Evolutionary conservation across 352 stramenopile genomes (phyloP), one percentile per base, ranked within the genome.

Genomic region (Phytophthora uliginosa): DNA sequence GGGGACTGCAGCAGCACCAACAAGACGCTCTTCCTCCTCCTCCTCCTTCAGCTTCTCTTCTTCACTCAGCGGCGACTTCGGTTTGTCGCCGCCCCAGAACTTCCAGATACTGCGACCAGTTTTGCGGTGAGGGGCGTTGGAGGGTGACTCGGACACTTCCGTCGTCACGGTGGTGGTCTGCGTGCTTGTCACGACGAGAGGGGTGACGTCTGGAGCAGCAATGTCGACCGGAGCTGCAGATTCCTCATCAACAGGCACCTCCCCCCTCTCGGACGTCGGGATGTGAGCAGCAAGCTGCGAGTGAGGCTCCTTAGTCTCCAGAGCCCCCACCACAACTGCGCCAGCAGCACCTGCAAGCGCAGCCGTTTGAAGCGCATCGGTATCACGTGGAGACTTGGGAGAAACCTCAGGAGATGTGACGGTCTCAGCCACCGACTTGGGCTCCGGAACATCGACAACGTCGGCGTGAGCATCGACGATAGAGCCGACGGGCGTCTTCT

Each of bases 51-150:
- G 13, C 36, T 59, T 28, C 5, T 63, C 50, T 17, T 69, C 58
- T 26, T 55, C 31, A 17, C 17, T 69, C 9, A 65, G 42, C 6
- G 56, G 56, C 47, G 66, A 74, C 17, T 47, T 57, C 0, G 61
- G 33, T 12, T 65, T 76, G 50, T 69, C 55, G 12, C 33, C 55
- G 6, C 56, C 71, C 71, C 71, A 73, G 56, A 78, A 78, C 34
- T 59, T 69, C 71, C 71, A 76, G 57, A 78, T 73, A 26, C 66
- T 78, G 15, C 71, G 71, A 2, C 52, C 66, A 52, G 56, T 55
- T 28, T 78, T 76, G 6, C 66, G 66, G 7, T 57, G 65, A 13
- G 73, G 53, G 18, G 31, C 34, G 2, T 18, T 59, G 4, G 57
- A 66, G 22, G 48, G 33, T 9, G 59, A 51, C 42, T 66, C 68